Evolutionary conservation across 2,329 filamentous ascomycete genomes (phyloP).

Genomic region (Nothophoma quercina): DNA sequence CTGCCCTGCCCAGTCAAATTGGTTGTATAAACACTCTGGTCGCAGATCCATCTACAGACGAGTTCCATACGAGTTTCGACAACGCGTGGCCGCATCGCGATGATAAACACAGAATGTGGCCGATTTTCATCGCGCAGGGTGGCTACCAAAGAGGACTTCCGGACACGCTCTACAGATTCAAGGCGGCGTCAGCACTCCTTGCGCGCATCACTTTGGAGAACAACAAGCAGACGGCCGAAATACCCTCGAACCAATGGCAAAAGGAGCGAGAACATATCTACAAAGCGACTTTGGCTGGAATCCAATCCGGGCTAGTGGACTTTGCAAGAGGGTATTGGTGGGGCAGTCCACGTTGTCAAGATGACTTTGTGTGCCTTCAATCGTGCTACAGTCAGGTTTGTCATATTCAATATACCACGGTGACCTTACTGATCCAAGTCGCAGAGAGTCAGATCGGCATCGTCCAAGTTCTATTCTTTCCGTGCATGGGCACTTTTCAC

Average conservation of each 20-base stretch:
- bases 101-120: background rate
- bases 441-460: background rate
- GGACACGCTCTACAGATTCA: background rate
- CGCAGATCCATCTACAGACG: too few relatives aligned
- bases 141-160: background rate
- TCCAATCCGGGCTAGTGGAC: background rate
- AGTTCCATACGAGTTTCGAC: background rate
- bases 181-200: background rate
- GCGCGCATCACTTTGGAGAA: background rate
- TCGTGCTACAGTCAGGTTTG: background rate
- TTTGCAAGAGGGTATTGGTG: constrained; percentile 1
- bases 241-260: constrained; percentile 4
- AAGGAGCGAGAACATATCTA: background rate
- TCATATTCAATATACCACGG: background rate
- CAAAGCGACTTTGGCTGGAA: background rate
- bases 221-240: background rate
- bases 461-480: background rate
- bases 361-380: background rate
- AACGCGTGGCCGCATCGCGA: background rate
- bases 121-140: background rate
- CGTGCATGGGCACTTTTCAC: background rate
- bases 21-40: background rate
- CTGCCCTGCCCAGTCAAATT: background rate
- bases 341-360: background rate
- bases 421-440: background rate